Conservation (phyloP, 768 basidiomycete genomes). For the Macrolepiota albuminosa region DNA sequence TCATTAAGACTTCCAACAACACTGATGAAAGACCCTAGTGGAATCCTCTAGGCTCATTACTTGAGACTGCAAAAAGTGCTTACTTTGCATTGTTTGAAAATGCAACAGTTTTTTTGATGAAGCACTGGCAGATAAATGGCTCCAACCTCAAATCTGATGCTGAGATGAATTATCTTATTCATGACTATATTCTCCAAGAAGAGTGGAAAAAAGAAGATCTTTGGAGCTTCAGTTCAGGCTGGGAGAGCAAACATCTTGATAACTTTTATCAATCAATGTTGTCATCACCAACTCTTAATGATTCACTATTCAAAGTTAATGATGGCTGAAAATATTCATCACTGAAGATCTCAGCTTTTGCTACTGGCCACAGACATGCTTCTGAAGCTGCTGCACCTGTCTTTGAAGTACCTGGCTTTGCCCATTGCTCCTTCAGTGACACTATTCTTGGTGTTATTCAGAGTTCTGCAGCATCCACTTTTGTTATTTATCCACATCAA, state of each 20-base stretch:
- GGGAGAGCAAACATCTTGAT: slow-evolving; percentile 16
- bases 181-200: slow-evolving; percentile 18
- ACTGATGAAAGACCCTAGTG: neutral
- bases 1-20: neutral
- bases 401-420: slow-evolving; percentile 25
- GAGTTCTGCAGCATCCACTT: slow-evolving; percentile 4
- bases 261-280: neutral
- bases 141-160: slow-evolving; percentile 16
- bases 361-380: slow-evolving; percentile 11
- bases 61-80: neutral
- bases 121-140: slow-evolving; percentile 19
- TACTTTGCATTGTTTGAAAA: slow-evolving; percentile 19
- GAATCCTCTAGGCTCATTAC: neutral
- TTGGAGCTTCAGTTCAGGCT: slow-evolving; percentile 13
- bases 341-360: slow-evolving; percentile 20
- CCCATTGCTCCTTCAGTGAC: slow-evolving; percentile 18
- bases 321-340: slow-evolving; percentile 19
- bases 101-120: slow-evolving; percentile 15
- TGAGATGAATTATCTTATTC: slow-evolving; percentile 13
- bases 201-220: slow-evolving; percentile 22
- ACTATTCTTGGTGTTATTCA: slow-evolving; percentile 19
- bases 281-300: neutral
- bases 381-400: slow-evolving; percentile 23
- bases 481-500: slow-evolving; percentile 3
- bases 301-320: neutral